A percentile compares a stretch with the other conserved stretches of the same genome.
phyloP scores from a whole-genome alignment of 129 eudicot species.

The Flaveria linearis region DNA sequence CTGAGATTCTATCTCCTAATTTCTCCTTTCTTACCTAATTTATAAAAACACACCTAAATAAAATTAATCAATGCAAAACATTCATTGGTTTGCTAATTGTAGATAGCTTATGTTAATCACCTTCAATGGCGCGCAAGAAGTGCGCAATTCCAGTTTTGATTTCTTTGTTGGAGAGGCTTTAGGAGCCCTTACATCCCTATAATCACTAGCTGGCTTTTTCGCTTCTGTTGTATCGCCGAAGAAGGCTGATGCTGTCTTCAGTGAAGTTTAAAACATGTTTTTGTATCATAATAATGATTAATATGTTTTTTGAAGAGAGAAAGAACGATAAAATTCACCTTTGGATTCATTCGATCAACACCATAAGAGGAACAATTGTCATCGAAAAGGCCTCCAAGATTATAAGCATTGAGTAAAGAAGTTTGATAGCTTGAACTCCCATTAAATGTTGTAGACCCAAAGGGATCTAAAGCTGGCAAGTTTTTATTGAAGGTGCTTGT shows the following conservation, averaged over 20 bases:
- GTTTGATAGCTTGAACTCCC: conserved; percentile 37
- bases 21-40: conserved; percentile 80
- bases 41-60: conserved; percentile 6
- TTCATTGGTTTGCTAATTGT: conserved; percentile 6
- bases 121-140: conserved; percentile 85
- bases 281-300: conserved; percentile 9
- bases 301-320: not conserved
- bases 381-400: conserved; percentile 33
- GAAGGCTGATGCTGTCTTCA: conserved; percentile 48
- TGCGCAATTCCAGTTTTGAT: conserved; percentile 57
- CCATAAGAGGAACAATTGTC: conserved; percentile 33
- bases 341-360: conserved; percentile 45
- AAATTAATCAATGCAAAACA: not conserved
- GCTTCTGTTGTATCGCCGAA: conserved; percentile 41
- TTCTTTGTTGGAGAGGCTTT: conserved; percentile 49
- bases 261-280: conserved; percentile 24
- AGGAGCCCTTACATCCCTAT: conserved; percentile 48
- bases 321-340: conserved; percentile 33
- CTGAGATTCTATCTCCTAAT: conserved; percentile 86
- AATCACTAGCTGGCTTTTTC: conserved; percentile 45
- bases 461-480: conserved; percentile 60
- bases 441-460: conserved; percentile 47
- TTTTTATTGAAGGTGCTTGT: conserved; percentile 49
- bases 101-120: conserved; percentile 32
- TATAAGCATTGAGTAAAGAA: not conserved